Evolutionary conservation across 148 eudicot genomes (phyloP), one percentile per base, ranked within the genome.

Genomic region (Selenicereus undatus): DNA sequence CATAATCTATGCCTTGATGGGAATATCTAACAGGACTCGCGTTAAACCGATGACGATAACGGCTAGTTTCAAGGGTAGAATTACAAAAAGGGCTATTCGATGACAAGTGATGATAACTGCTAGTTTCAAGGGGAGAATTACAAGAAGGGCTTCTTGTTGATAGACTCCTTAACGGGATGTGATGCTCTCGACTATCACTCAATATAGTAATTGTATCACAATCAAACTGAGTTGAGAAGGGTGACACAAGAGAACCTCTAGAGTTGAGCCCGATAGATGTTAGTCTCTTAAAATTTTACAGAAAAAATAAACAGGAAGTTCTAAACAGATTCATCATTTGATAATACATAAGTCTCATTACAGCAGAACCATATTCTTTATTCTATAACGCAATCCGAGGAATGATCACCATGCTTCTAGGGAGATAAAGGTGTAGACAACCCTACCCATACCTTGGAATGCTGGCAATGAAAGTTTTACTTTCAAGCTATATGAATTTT

Each of bases 231-330:
- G 83, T 78, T 1, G 89, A 86, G 84, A 95, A 91, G 42, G 98
- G 91, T 18, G 95, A 92, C 77, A 83, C 87, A 0, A 97, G 97
- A 4, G 98, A 96, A 81, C 86, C 87, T 81, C 84, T 79, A 30
- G 83, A 58, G 66, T 76, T 84, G 56, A 86, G 83, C 80, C 90
- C 91, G 80, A 87, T 30, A 8, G 92, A 81, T 43, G 80, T 90
- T 20, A 74, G 22, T 27, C 71, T 66, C 1, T 18, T 0, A 27
- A 26, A 66, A 27, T 26, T 66, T 27, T 66, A 36, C 16, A 1
- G 71, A 13, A 17, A 32, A 64, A 8, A 5, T n/a, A 64, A 64
- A n/a, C 68, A 17, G 26, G 11, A n/a, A 64, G n/a, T 64, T 64
- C n/a, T 64, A 64, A 24, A 26, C 26, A 64, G 27, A 64, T 10